Evolutionary conservation across 192 early-diverging fungal species (phyloP).

Genomic region (Pilobolus umbonatus): DNA sequence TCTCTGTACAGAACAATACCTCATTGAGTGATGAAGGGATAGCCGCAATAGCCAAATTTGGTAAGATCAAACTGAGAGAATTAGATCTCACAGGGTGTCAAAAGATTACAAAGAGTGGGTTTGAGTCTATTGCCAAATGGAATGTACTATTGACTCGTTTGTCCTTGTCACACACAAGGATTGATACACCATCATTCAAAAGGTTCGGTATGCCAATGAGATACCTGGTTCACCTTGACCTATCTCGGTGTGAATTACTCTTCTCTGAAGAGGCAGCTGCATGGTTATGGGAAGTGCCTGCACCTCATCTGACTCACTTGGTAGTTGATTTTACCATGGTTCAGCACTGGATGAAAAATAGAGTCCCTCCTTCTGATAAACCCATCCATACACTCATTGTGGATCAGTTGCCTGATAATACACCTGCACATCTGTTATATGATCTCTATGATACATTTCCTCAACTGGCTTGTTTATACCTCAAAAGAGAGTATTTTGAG

Average conservation of each 20-base stretch:
- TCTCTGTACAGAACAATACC: neutral
- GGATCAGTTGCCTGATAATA: neutral
- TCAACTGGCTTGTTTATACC: neutral
- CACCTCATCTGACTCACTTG: neutral
- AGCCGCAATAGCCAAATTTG: neutral
- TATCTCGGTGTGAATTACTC: conserved; percentile 3
- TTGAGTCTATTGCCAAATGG: conserved; percentile 3
- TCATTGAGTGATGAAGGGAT: neutral
- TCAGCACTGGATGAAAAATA: neutral
- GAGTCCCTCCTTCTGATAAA: too few relatives aligned
- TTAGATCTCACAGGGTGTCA: neutral
- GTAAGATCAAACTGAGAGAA: neutral
- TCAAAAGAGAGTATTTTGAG: conserved; percentile 5
- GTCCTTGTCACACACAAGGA: neutral
- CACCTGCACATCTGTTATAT: neutral
- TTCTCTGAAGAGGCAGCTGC: neutral
- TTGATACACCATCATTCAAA: neutral
- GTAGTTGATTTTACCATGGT: neutral
- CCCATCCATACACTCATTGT: neutral
- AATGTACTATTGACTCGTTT: neutral
- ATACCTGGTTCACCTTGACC: neutral
- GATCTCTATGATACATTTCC: neutral
- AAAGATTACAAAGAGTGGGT: neutral
- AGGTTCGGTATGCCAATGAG: neutral
- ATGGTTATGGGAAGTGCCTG: neutral